These are phyloP conservation scores for Tetrapisispora taiwanensis DNA, from an alignment of 805 yeast genomes.

Conservation along the genomic window DNA sequence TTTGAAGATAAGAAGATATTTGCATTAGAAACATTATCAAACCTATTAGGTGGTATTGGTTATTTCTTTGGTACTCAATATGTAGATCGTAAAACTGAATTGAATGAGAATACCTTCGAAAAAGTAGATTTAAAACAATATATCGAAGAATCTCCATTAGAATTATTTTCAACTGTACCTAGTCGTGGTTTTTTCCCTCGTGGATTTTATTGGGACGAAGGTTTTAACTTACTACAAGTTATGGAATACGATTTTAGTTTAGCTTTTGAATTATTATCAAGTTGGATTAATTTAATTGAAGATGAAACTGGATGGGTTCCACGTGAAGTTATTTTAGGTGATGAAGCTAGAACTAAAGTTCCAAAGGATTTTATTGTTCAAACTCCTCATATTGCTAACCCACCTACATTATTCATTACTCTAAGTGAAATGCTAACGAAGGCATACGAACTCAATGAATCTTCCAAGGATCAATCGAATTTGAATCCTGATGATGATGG, in stretches of 20 bases:
- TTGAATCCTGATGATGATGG: conserved; percentile 29
- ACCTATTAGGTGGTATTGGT: conserved; percentile 81
- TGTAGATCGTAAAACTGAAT: conserved; percentile 61
- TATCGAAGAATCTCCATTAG: conserved; percentile 62
- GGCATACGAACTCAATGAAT: conserved; percentile 25
- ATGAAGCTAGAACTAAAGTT: conserved; percentile 79
- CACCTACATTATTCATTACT: conserved; percentile 81
- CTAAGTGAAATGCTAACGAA: conserved; percentile 48
- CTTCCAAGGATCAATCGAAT: conserved; percentile 12
- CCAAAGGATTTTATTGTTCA: conserved; percentile 78
- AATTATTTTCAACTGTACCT: conserved; percentile 76
- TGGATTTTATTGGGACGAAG: conserved; percentile 98
- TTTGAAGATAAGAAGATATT: conserved; percentile 38
- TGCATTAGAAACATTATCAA: conserved; percentile 72
- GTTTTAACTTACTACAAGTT: conserved; percentile 81
- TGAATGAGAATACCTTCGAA: conserved; percentile 62
- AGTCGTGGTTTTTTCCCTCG: conserved; percentile 91
- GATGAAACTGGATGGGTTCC: conserved; percentile 89
- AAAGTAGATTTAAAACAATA: conserved; percentile 41
- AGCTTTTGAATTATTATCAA: conserved; percentile 64
- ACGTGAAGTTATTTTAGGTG: conserved; percentile 87
- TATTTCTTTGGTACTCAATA: conserved; percentile 76
- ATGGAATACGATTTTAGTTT: conserved; percentile 76
- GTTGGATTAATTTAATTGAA: conserved; percentile 84
- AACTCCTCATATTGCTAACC: conserved; percentile 84